Evolutionary conservation across 140 eudicot species (phyloP).

Genomic region (Senecio squalidus): DNA sequence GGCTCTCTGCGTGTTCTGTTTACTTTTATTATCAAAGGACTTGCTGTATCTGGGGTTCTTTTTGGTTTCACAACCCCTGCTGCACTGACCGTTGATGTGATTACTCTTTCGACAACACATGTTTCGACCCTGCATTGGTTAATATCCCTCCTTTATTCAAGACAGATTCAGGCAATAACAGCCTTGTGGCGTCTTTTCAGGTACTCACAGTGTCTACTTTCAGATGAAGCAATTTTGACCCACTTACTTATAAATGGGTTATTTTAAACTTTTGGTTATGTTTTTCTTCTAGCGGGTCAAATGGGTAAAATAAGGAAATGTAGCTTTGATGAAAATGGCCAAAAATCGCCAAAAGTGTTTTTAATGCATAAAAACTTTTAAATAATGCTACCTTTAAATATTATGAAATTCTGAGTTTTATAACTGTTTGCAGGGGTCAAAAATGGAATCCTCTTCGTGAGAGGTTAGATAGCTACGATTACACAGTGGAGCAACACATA

Average conservation of each 20-base stretch:
- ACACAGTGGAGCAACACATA: slow-evolving; percentile 90
- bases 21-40: slow-evolving; percentile 40
- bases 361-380: neutral
- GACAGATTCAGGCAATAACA: slow-evolving; percentile 71
- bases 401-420: neutral
- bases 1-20: slow-evolving; percentile 41
- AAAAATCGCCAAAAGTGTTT: too few relatives aligned
- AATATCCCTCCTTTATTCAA: slow-evolving; percentile 67
- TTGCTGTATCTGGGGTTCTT: slow-evolving; percentile 63
- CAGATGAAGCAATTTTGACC: neutral
- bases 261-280: neutral
- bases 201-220: slow-evolving; percentile 23
- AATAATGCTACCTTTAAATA: neutral
- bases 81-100: slow-evolving; percentile 54
- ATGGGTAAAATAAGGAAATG: too few relatives aligned
- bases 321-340: too few relatives aligned
- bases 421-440: slow-evolving; percentile 66
- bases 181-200: slow-evolving; percentile 99
- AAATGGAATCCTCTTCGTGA: slow-evolving; percentile 94
- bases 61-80: slow-evolving; percentile 72
- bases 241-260: neutral
- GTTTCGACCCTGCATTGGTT: slow-evolving; percentile 65
- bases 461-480: slow-evolving; percentile 89
- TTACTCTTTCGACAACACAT: slow-evolving; percentile 53
- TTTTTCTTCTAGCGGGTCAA: too few relatives aligned